These are phyloP conservation scores for Tylopilus orsonianus DNA, from an alignment of 1,284 basidiomycete genomes.

Conservation along the genomic window DNA sequence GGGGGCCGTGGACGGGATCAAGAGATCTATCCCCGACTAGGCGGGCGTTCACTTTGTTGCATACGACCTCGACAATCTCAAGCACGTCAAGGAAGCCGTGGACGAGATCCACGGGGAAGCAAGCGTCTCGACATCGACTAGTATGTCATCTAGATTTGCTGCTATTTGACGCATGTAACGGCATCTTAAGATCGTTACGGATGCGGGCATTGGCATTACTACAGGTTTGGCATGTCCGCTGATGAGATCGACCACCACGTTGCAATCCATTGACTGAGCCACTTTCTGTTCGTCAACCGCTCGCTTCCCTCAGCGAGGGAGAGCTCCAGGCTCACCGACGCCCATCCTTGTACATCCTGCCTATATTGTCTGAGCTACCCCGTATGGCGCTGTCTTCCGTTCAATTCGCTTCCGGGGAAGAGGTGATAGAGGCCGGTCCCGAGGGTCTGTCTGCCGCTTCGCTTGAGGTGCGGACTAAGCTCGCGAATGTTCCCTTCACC, in stretches of 20 bases:
- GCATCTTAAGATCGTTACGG: slow-evolving; percentile 37
- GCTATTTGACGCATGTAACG: neutral
- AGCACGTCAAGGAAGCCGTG: slow-evolving; percentile 40
- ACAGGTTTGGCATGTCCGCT: slow-evolving; percentile 38
- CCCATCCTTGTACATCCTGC: slow-evolving; percentile 38
- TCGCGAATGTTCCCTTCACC: slow-evolving; percentile 44
- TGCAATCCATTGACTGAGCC: slow-evolving; percentile 41
- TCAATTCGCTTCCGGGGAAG: slow-evolving; percentile 1
- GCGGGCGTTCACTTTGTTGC: slow-evolving; percentile 40
- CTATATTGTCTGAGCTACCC: slow-evolving; percentile 43
- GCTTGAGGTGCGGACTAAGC: slow-evolving; percentile 13
- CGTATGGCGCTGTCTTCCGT: slow-evolving; percentile 32
- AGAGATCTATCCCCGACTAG: slow-evolving; percentile 25
- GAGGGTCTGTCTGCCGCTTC: slow-evolving; percentile 2
- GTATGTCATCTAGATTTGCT: slow-evolving; percentile 25
- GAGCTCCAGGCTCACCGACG: slow-evolving; percentile 32
- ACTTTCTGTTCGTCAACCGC: slow-evolving; percentile 45
- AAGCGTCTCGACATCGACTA: slow-evolving; percentile 41
- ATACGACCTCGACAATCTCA: slow-evolving; percentile 42
- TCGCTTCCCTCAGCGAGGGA: slow-evolving; percentile 43
- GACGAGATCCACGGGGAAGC: slow-evolving; percentile 36
- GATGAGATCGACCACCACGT: slow-evolving; percentile 44
- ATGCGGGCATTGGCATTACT: slow-evolving; percentile 43
- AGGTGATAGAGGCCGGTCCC: neutral
- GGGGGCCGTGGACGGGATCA: slow-evolving; percentile 40